A percentile compares a stretch with the other conserved stretches of the same genome.
phyloP scores from a whole-genome alignment of 345 rosid genomes.

The Trapa bicornis region DNA sequence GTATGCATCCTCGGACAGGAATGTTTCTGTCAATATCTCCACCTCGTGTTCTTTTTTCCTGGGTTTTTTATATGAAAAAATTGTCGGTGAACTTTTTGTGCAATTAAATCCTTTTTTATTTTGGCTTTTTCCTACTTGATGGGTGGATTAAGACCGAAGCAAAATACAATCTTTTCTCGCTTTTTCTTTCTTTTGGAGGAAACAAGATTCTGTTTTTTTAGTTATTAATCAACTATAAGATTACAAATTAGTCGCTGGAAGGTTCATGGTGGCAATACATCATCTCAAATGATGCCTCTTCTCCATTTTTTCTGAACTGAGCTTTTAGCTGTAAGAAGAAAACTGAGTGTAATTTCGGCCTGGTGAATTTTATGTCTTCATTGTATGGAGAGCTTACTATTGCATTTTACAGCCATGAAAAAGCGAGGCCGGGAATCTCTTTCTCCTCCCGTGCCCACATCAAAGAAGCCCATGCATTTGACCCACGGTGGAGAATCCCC shows the following conservation, averaged over 20 bases:
- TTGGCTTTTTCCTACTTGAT: not conserved
- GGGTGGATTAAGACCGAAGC: constrained; percentile 15
- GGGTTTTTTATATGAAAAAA: too few species aligned
- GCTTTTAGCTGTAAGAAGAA: not conserved
- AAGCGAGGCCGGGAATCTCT: constrained; percentile 45
- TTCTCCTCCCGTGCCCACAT: constrained; percentile 32
- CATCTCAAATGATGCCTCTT: constrained; percentile 8
- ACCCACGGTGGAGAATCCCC: constrained; percentile 24
- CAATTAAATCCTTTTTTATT: not conserved
- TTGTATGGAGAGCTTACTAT: constrained; percentile 16
- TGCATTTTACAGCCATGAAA: constrained; percentile 60
- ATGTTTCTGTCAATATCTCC: not conserved
- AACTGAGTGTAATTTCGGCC: not conserved
- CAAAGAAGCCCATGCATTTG: constrained; percentile 39
- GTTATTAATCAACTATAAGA: not conserved
- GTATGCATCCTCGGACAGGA: constrained; percentile 29
- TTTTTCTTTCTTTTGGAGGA: constrained; percentile 13
- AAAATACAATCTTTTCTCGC: constrained; percentile 6
- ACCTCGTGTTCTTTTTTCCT: not conserved
- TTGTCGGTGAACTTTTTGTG: not conserved
- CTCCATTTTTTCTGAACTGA: constrained; percentile 7
- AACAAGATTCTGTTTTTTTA: constrained; percentile 17
- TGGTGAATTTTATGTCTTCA: constrained; percentile 5
- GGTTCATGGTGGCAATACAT: constrained; percentile 16
- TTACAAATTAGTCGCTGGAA: constrained; percentile 14